Evolutionary conservation across 2,329 filamentous ascomycete genomes (phyloP), one percentile per base, ranked within the genome.

Genomic region (Microcyclospora tardicrescens): DNA sequence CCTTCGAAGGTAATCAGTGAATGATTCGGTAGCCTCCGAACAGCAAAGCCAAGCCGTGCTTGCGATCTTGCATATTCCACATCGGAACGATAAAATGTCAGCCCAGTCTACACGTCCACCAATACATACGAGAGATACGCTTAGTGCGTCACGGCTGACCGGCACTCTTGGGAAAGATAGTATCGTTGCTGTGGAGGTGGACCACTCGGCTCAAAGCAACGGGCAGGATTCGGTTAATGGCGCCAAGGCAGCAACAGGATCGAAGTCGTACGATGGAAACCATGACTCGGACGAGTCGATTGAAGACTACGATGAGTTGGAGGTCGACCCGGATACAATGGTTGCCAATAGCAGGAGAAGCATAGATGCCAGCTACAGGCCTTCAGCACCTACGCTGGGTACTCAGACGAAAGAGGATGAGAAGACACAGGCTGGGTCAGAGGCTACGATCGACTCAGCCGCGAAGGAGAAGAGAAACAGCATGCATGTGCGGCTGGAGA

Each of bases 401-500:
- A 13, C 14, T 14, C 5, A 24, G 37, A 27, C 43, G 34, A n/a
- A 43, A 40, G 15, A 31, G 34, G 30, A 39, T 33, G 33, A 34
- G 29, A 16, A 39, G 41, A 15, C 36, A 42, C n/a, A 13, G 24
- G 13, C 14, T 16, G 19, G 28, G 9, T 33, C 35, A 10, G 24
- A 43, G 36, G 34, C 42, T 14, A 28, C 36, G 16, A 34, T 36
- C 39, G 12, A 36, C 35, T 32, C 36, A 35, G 27, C 33, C 28
- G 16, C 35, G 5, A 32, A 32, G 30, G 14, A 32, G 33, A 48
- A 57, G 41, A 51, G 58, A 37, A 61, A 58, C 43, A 67, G 62
- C 49, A 61, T 71, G 31, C 63, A 68, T 40, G 57, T 72, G 30
- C 56, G 62, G 30, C 52, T 72, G 27, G 62, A 70, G 46, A 59